A percentile compares a stretch with the other conserved stretches of the same genome.
These are phyloP conservation scores for Ichthyophonus hoferi DNA, from an alignment of 208 protist genomes.

Conservation along the genomic window DNA sequence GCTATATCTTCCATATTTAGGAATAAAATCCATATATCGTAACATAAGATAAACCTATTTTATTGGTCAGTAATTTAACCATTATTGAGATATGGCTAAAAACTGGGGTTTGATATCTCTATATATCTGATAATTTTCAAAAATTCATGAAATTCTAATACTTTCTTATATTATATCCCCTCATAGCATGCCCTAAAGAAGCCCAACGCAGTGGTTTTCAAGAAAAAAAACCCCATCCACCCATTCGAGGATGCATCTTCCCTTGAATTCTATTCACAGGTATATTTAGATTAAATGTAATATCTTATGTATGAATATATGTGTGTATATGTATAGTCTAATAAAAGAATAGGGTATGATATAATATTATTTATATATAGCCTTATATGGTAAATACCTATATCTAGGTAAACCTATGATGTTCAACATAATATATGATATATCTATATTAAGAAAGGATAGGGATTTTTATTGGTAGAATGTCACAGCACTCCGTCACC, in stretches of 20 bases:
- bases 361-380: neutral
- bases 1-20: no score
- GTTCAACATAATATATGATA: neutral
- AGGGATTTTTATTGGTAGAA: neutral
- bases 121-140: conserved; percentile 9
- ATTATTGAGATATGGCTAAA: neutral
- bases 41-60: no score
- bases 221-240: conserved; percentile 53
- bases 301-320: conserved; percentile 34
- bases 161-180: neutral
- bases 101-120: neutral
- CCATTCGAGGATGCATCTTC: conserved; percentile 66
- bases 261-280: conserved; percentile 63
- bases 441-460: neutral
- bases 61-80: no score
- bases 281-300: no score
- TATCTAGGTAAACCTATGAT: neutral
- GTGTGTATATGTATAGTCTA: neutral
- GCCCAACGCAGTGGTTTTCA: conserved; percentile 44
- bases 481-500: neutral
- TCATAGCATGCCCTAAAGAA: conserved; percentile 59
- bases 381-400: neutral
- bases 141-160: neutral
- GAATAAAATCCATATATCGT: no score
- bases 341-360: neutral